Evolutionary conservation across 345 rosid genomes (phyloP).

Genomic region (Citrus medica): DNA sequence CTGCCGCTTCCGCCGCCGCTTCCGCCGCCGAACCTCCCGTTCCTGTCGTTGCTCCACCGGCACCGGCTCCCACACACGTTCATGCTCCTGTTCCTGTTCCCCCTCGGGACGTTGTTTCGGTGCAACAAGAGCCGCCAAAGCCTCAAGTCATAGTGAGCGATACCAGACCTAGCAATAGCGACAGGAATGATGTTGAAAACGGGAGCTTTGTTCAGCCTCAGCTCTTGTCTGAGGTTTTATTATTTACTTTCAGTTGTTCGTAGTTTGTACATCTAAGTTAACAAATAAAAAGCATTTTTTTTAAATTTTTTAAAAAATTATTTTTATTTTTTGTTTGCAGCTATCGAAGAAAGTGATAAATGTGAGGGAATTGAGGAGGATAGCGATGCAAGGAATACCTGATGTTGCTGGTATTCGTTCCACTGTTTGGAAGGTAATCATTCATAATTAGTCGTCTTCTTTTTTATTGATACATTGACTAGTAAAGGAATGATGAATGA

Average conservation of each 20-base stretch:
- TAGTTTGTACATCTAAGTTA: neutral
- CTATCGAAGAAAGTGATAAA: constrained; percentile 81
- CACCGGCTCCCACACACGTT: constrained; percentile 26
- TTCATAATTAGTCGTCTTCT: neutral
- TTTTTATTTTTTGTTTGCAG: constrained; percentile 30
- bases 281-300: neutral
- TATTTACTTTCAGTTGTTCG: neutral
- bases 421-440: constrained; percentile 82
- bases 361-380: constrained; percentile 71
- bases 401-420: constrained; percentile 88
- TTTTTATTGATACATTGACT: neutral
- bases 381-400: constrained; percentile 80
- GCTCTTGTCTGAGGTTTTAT: constrained; percentile 71
- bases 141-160: constrained; percentile 36
- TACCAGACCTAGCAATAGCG: constrained; percentile 12
- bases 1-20: constrained; percentile 26
- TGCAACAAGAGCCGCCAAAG: constrained; percentile 25
- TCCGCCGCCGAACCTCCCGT: constrained; percentile 31
- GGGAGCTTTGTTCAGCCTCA: constrained; percentile 48
- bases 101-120: constrained; percentile 21
- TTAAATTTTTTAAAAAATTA: neutral
- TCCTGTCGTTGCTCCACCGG: constrained; percentile 41
- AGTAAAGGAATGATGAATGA: neutral
- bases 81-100: constrained; percentile 30
- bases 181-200: constrained; percentile 22